Conservation (phyloP, 31 red algal species). For the Odonthalia washingtoniensis region DNA sequence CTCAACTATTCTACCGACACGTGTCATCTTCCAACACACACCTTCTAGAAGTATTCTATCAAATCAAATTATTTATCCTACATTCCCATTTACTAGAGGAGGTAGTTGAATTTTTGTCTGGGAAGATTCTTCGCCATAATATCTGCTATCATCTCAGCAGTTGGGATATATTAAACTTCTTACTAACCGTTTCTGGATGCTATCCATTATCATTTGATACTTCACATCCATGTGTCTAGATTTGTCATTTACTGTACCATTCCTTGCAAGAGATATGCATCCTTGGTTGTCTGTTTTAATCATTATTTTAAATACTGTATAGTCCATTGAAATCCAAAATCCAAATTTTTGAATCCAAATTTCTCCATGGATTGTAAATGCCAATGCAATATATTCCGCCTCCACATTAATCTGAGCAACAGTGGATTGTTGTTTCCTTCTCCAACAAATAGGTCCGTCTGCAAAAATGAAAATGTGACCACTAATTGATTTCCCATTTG, state of each 20-base stretch:
- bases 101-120: too few relatives aligned
- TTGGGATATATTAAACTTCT: too few relatives aligned
- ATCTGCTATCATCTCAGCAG: too few relatives aligned
- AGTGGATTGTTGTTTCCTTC: background rate
- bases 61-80: too few relatives aligned
- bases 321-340: background rate
- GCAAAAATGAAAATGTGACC: background rate
- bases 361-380: background rate
- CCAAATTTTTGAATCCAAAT: background rate
- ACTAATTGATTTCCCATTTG: background rate
- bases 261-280: background rate
- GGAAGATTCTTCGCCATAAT: too few relatives aligned
- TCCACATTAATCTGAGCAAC: background rate
- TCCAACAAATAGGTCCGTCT: background rate
- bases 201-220: background rate
- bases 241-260: background rate
- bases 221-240: conserved; percentile 8
- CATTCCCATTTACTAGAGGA: too few relatives aligned
- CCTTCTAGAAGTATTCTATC: too few relatives aligned
- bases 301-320: background rate
- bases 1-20: too few relatives aligned
- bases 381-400: conserved; percentile 7
- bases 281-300: background rate
- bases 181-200: background rate
- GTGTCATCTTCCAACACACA: too few relatives aligned